Percentiles rank a stretch among this genome's conserved stretches.
Conservation (phyloP, 2,329 filamentous ascomycete genomes). For the Cryphonectria naterciae region DNA sequence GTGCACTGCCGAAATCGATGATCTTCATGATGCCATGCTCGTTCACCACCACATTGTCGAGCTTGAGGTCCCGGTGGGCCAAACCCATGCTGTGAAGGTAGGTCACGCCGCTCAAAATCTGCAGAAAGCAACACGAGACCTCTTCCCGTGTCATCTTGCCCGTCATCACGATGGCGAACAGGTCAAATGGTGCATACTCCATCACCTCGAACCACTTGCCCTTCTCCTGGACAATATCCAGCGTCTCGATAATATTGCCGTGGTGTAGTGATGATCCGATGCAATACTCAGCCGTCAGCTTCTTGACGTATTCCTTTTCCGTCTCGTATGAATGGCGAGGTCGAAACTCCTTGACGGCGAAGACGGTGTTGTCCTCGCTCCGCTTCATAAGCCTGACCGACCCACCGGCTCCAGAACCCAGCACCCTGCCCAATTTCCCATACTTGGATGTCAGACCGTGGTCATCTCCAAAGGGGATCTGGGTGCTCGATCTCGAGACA, state of each 20-base stretch:
- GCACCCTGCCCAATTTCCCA: slow-evolving; percentile 90
- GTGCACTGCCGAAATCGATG: slow-evolving; percentile 97
- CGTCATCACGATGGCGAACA: slow-evolving; percentile 99
- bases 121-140: slow-evolving; percentile 86
- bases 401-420: slow-evolving; percentile 91
- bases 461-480: slow-evolving; percentile 91
- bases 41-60: slow-evolving; percentile 98
- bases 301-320: slow-evolving; percentile 95
- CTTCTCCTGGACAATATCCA: slow-evolving; percentile 95
- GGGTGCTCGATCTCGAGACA: slow-evolving; percentile 53
- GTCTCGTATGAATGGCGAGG: slow-evolving; percentile 91
- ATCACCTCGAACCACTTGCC: slow-evolving; percentile 97
- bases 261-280: slow-evolving; percentile 96
- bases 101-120: slow-evolving; percentile 91
- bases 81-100: slow-evolving; percentile 95
- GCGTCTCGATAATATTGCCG: slow-evolving; percentile 96
- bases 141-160: slow-evolving; percentile 95
- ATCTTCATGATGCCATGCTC: slow-evolving; percentile 98
- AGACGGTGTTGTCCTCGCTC: slow-evolving; percentile 88
- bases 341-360: slow-evolving; percentile 97
- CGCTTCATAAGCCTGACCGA: slow-evolving; percentile 94
- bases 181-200: slow-evolving; percentile 95
- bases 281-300: slow-evolving; percentile 97
- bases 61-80: slow-evolving; percentile 90
- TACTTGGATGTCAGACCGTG: slow-evolving; percentile 90